Evolutionary conservation across 306 rosid species (phyloP).

Genomic region (Cicer chorassanicum): DNA sequence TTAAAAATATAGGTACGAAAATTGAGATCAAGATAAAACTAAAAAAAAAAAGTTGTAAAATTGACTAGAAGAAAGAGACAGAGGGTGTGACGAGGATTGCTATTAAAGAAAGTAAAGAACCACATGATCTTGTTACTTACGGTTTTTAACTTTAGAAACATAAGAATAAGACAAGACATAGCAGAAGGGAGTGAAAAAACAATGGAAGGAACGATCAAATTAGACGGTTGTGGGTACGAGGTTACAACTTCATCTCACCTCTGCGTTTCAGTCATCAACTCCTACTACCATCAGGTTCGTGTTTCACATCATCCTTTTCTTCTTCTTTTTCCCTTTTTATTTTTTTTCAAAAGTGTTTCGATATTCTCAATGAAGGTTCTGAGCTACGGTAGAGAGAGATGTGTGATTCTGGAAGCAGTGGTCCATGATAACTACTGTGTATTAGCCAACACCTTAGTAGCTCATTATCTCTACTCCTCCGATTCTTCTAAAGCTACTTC

Average conservation of each 20-base stretch:
- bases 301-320: neutral
- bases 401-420: slow-evolving; percentile 76
- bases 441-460: slow-evolving; percentile 80
- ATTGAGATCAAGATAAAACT: too few relatives aligned
- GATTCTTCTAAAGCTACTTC: slow-evolving; percentile 58
- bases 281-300: slow-evolving; percentile 70
- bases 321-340: neutral
- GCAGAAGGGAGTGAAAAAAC: slow-evolving; percentile 21
- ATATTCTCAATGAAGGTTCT: slow-evolving; percentile 60
- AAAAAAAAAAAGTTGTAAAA: neutral
- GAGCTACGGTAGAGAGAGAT: slow-evolving; percentile 70
- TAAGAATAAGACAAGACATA: neutral
- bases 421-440: slow-evolving; percentile 71
- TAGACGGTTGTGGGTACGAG: slow-evolving; percentile 73
- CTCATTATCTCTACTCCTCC: slow-evolving; percentile 58
- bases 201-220: slow-evolving; percentile 61
- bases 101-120: neutral
- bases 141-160: neutral
- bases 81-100: neutral
- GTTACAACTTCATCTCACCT: slow-evolving; percentile 69
- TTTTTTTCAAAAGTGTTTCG: slow-evolving; percentile 16
- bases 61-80: neutral
- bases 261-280: slow-evolving; percentile 78
- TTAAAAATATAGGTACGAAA: too few relatives aligned
- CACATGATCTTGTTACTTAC: neutral